Percentiles rank a stretch among this genome's conserved stretches.
phyloP scores from a whole-genome alignment of 208 protist species.

The Crithidia sp. region DNA sequence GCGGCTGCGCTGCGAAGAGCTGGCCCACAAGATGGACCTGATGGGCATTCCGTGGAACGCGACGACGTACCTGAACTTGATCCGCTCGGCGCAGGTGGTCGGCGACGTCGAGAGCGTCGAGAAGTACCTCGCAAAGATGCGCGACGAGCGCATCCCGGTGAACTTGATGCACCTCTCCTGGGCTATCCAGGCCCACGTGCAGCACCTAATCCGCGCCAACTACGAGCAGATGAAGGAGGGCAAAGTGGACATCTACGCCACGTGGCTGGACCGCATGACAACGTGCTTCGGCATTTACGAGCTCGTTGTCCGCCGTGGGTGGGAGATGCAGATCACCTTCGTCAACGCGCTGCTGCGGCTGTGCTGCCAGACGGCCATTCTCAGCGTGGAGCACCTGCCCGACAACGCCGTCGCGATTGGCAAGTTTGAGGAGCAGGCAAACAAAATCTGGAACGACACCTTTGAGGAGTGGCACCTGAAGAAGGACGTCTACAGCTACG shows the following conservation, averaged over 20 bases:
- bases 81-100: conserved; percentile 79
- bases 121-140: conserved; percentile 79
- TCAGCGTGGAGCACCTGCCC: conserved; percentile 77
- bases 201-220: conserved; percentile 71
- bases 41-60: conserved; percentile 90
- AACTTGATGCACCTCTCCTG: conserved; percentile 78
- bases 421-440: conserved; percentile 80
- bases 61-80: conserved; percentile 85
- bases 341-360: conserved; percentile 86
- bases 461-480: conserved; percentile 86
- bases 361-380: conserved; percentile 82
- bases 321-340: conserved; percentile 78
- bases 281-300: conserved; percentile 89
- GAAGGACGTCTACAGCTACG: conserved; percentile 88
- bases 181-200: conserved; percentile 82
- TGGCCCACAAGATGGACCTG: conserved; percentile 90
- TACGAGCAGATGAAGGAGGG: conserved; percentile 78
- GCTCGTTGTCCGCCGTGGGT: conserved; percentile 76
- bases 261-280: conserved; percentile 74
- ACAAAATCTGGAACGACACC: conserved; percentile 77
- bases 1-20: conserved; percentile 84
- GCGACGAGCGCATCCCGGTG: conserved; percentile 72
- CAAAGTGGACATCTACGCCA: conserved; percentile 41
- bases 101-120: conserved; percentile 84
- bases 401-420: conserved; percentile 57